A percentile compares a stretch with the other conserved stretches of the same genome.
These are phyloP conservation scores for Lagenidium giganteum DNA, from an alignment of 352 stramenopile genomes.

Conservation along the genomic window DNA sequence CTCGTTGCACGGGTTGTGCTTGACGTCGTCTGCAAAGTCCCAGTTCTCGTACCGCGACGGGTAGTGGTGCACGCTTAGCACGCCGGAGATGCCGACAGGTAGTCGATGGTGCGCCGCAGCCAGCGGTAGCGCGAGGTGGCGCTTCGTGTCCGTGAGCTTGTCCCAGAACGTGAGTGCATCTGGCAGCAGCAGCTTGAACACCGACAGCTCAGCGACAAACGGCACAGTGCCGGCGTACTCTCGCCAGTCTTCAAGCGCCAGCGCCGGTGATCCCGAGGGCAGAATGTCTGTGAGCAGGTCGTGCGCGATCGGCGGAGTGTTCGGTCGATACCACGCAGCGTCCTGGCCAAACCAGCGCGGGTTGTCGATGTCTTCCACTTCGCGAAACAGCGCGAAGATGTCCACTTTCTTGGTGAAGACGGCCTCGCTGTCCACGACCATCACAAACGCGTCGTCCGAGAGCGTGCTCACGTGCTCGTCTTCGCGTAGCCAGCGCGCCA, in stretches of 20 bases:
- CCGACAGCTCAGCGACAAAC: constrained; percentile 55
- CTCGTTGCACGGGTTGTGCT: constrained; percentile 70
- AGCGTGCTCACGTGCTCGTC: constrained; percentile 25
- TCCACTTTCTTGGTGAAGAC: constrained; percentile 81
- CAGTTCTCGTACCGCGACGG: constrained; percentile 83
- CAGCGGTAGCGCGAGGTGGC: constrained; percentile 65
- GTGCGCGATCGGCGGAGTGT: constrained; percentile 30
- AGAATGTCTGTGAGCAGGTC: constrained; percentile 31
- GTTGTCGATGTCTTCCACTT: constrained; percentile 54
- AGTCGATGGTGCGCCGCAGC: constrained; percentile 50
- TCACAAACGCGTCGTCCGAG: constrained; percentile 57
- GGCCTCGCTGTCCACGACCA: constrained; percentile 75
- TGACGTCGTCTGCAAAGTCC: constrained; percentile 80
- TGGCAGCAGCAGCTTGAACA: constrained; percentile 46
- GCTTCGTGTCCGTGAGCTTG: constrained; percentile 42
- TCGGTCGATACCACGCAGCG: constrained; percentile 74
- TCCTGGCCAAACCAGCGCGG: constrained; percentile 63
- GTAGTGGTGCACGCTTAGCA: constrained; percentile 76
- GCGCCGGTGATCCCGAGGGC: constrained; percentile 30
- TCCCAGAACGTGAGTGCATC: constrained; percentile 40
- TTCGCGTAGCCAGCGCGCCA: constrained; percentile 52
- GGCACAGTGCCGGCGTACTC: constrained; percentile 65
- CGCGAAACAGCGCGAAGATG: constrained; percentile 59
- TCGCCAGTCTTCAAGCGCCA: constrained; percentile 59
- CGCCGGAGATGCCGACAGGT: constrained; percentile 56